Evolutionary conservation across 208 protist species (phyloP), one percentile per base, ranked within the genome.

Genomic region (Leishmania major): DNA sequence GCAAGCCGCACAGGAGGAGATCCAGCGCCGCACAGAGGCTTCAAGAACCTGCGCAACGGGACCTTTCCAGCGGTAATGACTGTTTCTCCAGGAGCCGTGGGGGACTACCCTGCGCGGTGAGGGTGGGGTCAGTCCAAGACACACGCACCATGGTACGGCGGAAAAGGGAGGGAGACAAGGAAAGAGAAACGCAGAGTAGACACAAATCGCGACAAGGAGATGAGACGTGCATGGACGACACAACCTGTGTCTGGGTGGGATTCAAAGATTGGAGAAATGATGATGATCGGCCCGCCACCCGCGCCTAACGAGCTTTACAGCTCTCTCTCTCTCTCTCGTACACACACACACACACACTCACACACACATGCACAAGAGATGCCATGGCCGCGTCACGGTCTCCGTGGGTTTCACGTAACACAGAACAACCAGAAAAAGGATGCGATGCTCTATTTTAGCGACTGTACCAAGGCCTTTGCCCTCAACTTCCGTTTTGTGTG

Each of bases 141-240:
- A 47, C 8, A 15, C 1, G 22, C 3, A 43, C 17, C 2, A 2
- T 53, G 37, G 6, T 17, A 10, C 45, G 25, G 1, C 3, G 22
- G 8, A 77, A 75, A 64, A 79, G 8, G 51, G 31, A 28, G 13
- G 7, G 25, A 62, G 8, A 43, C 19, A 35, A 77, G 40, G 49
- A 40, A 74, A 45, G 81, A 64, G 81, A 35, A 79, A 37, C n/a
- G 60, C 28, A 69, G 62, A 22, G 3, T 40, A 31, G 6, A 69
- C 31, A 15, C 62, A 31, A 25, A 7, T 69, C 31, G 3, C 28
- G n/a, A 67, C 11, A 15, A 67, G 57, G 25, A 13, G n/a, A 67
- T n/a, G 25, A 37, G 13, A 37, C 60, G 3, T 37, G 60, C 3
- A 15, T 37, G 60, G 25, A 37, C 1, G 60, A 37, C n/a, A 64